Evolutionary conservation across 2,329 filamentous ascomycete genomes (phyloP).

Genomic region (Periconia digitata): DNA sequence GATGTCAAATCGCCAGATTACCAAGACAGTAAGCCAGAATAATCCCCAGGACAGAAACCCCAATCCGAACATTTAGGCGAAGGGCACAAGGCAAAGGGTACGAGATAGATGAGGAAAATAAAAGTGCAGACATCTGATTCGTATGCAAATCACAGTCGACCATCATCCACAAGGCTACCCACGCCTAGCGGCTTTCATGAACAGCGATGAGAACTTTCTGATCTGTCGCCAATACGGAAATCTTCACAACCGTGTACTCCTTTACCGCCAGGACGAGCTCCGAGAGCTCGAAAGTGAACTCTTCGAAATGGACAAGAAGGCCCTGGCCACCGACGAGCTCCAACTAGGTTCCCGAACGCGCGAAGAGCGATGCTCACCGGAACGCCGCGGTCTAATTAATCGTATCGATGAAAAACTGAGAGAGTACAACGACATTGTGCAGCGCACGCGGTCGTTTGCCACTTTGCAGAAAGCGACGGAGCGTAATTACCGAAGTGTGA

Average conservation of each 20-base stretch:
- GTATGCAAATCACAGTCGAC: constrained; percentile 12
- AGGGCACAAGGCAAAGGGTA: no score
- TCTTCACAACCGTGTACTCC: constrained; percentile 40
- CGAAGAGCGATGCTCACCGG: constrained; percentile 2
- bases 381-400: constrained; percentile 8
- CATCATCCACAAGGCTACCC: constrained; percentile 38
- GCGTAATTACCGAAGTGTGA: constrained; percentile 19
- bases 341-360: constrained; percentile 3
- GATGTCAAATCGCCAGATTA: constrained; percentile 6
- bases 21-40: constrained; percentile 4
- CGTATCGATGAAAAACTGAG: constrained; percentile 14
- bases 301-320: constrained; percentile 7
- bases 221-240: constrained; percentile 48
- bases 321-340: neutral
- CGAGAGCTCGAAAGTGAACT: constrained; percentile 29
- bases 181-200: constrained; percentile 41
- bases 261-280: constrained; percentile 17
- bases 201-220: constrained; percentile 47
- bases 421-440: constrained; percentile 17
- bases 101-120: no score
- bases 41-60: neutral
- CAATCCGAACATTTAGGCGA: no score
- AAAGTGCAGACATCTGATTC: neutral
- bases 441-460: constrained; percentile 12
- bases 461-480: constrained; percentile 5